phyloP scores from a whole-genome alignment of 148 eudicot species.

The Linanthus parryae region DNA sequence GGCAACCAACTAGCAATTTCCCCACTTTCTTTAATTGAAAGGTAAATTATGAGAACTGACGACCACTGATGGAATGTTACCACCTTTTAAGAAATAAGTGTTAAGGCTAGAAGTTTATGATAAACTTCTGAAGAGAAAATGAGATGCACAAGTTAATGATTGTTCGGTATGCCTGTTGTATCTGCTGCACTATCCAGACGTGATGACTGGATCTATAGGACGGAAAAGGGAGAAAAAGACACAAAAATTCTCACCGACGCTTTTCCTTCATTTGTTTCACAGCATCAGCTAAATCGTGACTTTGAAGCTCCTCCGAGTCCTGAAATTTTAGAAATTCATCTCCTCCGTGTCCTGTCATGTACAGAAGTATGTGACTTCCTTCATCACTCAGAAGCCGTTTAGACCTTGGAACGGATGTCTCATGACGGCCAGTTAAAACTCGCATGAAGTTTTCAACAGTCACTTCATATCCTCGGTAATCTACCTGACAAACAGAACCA shows the following conservation, averaged over 20 bases:
- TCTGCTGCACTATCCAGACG: too few species aligned
- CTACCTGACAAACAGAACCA: conserved; percentile 53
- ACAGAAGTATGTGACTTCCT: conserved; percentile 92
- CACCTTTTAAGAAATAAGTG: too few species aligned
- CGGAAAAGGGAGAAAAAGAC: conserved; percentile 1
- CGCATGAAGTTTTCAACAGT: conserved; percentile 92
- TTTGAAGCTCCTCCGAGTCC: conserved; percentile 97
- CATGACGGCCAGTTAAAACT: conserved; percentile 92
- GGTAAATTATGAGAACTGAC: too few species aligned
- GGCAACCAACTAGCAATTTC: too few species aligned
- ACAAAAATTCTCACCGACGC: conserved; percentile 51
- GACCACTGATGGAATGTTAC: too few species aligned
- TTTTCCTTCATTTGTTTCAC: conserved; percentile 99
- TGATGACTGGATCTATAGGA: not conserved
- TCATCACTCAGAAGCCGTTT: conserved; percentile 95
- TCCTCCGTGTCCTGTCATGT: conserved; percentile 99
- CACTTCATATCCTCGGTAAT: conserved; percentile 98
- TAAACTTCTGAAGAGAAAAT: too few species aligned
- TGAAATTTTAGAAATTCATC: conserved; percentile 98
- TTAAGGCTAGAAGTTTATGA: too few species aligned
- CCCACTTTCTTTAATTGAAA: too few species aligned
- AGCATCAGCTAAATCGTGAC: conserved; percentile 99
- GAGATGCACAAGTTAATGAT: too few species aligned
- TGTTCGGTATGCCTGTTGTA: too few species aligned
- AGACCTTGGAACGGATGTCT: conserved; percentile 91